Conservation (phyloP, 768 basidiomycete species). For the Pholiota microspora region DNA sequence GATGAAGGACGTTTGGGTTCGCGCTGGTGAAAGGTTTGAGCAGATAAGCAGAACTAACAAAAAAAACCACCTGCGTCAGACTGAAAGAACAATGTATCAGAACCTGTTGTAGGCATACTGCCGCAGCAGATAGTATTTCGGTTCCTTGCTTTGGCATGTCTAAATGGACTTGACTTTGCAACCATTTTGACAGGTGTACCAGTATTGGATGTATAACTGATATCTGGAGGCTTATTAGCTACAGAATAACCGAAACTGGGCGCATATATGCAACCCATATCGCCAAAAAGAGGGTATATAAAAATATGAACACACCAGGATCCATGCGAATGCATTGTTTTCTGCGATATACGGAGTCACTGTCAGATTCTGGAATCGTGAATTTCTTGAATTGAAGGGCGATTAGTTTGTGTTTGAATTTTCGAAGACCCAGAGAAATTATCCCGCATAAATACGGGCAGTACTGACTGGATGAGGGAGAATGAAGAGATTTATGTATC, state of each 20-base stretch:
- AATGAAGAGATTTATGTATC: conserved; percentile 56
- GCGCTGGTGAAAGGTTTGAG: not conserved
- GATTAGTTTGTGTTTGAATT: not conserved
- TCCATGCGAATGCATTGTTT: not conserved
- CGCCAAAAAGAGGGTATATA: not conserved
- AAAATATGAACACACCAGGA: not conserved
- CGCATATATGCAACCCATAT: not conserved
- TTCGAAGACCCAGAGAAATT: too few species aligned
- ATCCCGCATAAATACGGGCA: too few species aligned
- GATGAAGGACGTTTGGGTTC: not conserved
- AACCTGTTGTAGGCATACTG: not conserved
- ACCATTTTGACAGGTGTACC: not conserved
- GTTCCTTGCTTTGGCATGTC: not conserved
- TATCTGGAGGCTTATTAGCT: not conserved
- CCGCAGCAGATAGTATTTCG: not conserved
- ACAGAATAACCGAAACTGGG: not conserved
- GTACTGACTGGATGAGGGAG: conserved; percentile 49
- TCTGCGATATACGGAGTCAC: not conserved
- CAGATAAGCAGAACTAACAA: too few species aligned
- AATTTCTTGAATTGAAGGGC: conserved; percentile 3
- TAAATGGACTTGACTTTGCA: not conserved
- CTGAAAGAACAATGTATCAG: not conserved
- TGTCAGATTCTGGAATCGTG: not conserved
- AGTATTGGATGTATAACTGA: not conserved
- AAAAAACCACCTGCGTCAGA: not conserved